These are phyloP conservation scores for Eucalyptus curtisii DNA, from an alignment of 345 rosid species.

Conservation along the genomic window DNA sequence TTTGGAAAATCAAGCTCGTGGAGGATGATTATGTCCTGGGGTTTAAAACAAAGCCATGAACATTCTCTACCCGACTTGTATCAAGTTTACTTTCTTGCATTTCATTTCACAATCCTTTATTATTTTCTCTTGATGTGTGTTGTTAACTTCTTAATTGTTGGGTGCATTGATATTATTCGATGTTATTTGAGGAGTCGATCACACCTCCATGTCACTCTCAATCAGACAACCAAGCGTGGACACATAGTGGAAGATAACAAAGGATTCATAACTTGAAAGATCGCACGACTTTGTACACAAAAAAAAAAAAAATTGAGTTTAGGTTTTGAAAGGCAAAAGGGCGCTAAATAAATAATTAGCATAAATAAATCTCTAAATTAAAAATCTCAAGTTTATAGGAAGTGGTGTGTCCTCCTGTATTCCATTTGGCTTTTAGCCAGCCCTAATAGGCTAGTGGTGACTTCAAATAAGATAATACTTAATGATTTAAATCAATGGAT, in stretches of 20 bases:
- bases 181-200: background rate
- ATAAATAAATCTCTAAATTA: too few relatives aligned
- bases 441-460: background rate
- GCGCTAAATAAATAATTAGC: background rate
- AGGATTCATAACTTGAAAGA: background rate
- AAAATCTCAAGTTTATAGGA: background rate
- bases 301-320: background rate
- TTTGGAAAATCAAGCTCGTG: background rate
- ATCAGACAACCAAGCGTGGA: background rate
- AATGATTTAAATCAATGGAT: background rate
- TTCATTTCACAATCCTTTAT: background rate
- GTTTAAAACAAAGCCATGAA: background rate
- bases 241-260: background rate
- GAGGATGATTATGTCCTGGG: background rate
- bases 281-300: background rate
- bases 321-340: background rate
- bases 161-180: background rate
- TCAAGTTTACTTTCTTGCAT: background rate
- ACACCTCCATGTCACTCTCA: background rate
- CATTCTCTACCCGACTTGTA: too few relatives aligned
- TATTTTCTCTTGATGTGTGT: background rate
- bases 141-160: background rate
- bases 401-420: background rate
- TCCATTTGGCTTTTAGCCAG: background rate
- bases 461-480: background rate